These are phyloP conservation scores for Oryza australiensis DNA, from an alignment of 176 grass and related monocot species.

Conservation along the genomic window DNA sequence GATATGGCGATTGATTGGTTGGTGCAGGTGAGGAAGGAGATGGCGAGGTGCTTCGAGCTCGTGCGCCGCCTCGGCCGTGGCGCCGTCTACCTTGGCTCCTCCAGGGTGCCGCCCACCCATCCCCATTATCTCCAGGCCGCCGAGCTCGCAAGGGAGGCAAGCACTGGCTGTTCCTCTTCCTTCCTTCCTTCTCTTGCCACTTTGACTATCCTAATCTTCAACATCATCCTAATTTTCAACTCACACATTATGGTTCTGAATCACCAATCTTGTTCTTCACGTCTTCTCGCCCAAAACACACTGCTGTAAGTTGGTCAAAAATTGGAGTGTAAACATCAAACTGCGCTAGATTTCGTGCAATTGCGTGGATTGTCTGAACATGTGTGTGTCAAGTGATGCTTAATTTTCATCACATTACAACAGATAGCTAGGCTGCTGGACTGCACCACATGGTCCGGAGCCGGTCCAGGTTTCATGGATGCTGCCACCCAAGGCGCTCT, in stretches of 20 bases:
- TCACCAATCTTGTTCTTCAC: neutral
- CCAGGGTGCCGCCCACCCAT: slow-evolving; percentile 50
- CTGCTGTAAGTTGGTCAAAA: neutral
- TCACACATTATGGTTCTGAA: neutral
- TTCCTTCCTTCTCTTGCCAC: neutral
- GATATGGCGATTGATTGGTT: neutral
- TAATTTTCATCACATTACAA: neutral
- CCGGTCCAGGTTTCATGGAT: slow-evolving; percentile 84
- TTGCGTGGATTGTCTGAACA: neutral
- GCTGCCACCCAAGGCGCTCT: slow-evolving; percentile 67
- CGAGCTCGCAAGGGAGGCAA: slow-evolving; percentile 72
- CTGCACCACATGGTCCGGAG: slow-evolving; percentile 88
- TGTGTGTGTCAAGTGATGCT: neutral
- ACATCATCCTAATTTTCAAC: neutral
- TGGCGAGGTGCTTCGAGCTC: slow-evolving; percentile 71
- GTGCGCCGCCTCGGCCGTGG: slow-evolving; percentile 77
- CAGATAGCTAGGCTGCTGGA: slow-evolving; percentile 65
- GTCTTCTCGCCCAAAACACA: neutral
- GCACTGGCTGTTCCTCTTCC: neutral
- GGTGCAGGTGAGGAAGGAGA: slow-evolving; percentile 78
- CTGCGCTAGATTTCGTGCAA: neutral
- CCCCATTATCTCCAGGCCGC: slow-evolving; percentile 63
- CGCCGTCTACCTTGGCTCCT: slow-evolving; percentile 78
- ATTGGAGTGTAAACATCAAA: neutral
- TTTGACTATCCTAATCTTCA: neutral